A percentile compares a stretch with the other conserved stretches of the same genome.
phyloP scores from a whole-genome alignment of 441 rosid genomes.

The Macaranga tanarius region DNA sequence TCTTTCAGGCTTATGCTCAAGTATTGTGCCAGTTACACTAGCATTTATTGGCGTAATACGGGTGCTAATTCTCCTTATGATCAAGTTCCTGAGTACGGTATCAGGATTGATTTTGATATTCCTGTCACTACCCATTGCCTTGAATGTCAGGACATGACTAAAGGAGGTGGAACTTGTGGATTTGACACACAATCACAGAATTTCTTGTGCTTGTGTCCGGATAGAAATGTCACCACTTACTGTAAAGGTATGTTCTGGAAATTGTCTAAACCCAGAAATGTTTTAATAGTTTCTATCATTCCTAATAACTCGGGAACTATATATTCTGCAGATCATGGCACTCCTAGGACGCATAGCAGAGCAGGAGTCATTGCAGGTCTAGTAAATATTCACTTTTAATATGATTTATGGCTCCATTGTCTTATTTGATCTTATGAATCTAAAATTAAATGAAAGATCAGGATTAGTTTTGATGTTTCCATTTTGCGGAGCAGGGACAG shows the following conservation, averaged over 20 bases:
- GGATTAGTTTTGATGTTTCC: background rate
- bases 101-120: conserved; percentile 69
- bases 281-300: background rate
- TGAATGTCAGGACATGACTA: conserved; percentile 72
- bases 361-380: conserved; percentile 60
- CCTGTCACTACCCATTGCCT: conserved; percentile 82
- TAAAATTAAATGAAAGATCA: background rate
- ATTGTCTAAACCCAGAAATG: background rate
- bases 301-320: background rate
- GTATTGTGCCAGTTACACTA: conserved; percentile 74
- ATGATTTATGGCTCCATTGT: too few species aligned
- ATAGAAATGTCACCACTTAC: conserved; percentile 61
- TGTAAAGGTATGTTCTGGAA: conserved; percentile 51
- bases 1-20: conserved; percentile 80
- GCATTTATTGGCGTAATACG: conserved; percentile 74
- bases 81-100: conserved; percentile 84
- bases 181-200: conserved; percentile 52
- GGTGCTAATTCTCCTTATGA: conserved; percentile 47
- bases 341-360: conserved; percentile 41
- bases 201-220: conserved; percentile 62
- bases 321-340: conserved; percentile 43
- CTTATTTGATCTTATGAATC: background rate
- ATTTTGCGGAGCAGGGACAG: conserved; percentile 44
- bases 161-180: conserved; percentile 79
- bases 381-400: background rate